Conservation (phyloP, 306 rosid genomes). For the Macrotyloma uniflorum region DNA sequence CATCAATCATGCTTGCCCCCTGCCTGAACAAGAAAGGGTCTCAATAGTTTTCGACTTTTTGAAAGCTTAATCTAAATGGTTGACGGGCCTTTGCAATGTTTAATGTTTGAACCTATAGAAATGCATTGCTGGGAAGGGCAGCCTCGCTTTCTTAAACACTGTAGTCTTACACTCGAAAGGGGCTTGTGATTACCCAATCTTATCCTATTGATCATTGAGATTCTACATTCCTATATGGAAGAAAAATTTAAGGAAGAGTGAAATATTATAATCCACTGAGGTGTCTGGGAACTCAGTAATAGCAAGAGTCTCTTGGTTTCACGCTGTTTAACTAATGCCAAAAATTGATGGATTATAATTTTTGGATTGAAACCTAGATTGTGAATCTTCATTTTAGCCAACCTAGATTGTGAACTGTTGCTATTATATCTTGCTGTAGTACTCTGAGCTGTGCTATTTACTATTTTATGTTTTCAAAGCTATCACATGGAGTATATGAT, state of each 20-base stretch:
- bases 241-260: background rate
- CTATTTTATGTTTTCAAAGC: background rate
- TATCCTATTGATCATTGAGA: background rate
- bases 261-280: background rate
- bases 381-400: background rate
- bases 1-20: background rate
- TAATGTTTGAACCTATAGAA: background rate
- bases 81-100: background rate
- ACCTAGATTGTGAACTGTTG: background rate
- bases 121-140: background rate
- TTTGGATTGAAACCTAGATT: no score
- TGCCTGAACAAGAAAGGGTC: background rate
- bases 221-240: background rate
- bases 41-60: background rate
- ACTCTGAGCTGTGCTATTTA: background rate
- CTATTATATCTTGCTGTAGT: background rate
- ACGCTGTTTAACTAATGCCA: background rate
- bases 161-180: background rate
- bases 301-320: background rate
- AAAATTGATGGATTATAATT: background rate
- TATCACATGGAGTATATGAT: background rate
- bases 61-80: background rate
- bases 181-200: background rate
- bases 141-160: background rate
- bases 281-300: background rate